Conservation (phyloP, 805 yeast genomes). For the Lachancea meyersii region DNA sequence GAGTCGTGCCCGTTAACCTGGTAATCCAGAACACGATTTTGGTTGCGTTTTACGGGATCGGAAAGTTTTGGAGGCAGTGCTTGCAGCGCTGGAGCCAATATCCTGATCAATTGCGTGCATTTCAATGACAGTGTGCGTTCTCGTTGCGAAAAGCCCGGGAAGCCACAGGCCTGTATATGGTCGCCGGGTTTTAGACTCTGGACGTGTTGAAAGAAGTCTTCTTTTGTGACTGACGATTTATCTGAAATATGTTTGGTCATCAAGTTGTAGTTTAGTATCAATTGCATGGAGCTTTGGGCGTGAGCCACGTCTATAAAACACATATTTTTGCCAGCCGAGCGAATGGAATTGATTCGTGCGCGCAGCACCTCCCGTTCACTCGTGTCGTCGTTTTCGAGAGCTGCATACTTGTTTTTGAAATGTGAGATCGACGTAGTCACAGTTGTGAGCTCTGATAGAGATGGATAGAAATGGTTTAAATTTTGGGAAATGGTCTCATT, state of each 20-base stretch:
- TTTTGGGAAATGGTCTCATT: conserved; percentile 15
- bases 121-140: conserved; percentile 70
- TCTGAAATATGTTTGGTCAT: conserved; percentile 1
- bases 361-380: conserved; percentile 7
- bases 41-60: conserved; percentile 51
- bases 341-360: conserved; percentile 27
- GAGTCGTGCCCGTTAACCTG: conserved; percentile 49
- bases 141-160: conserved; percentile 66
- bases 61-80: conserved; percentile 61
- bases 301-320: conserved; percentile 27
- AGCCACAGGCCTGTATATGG: conserved; percentile 56
- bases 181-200: conserved; percentile 62
- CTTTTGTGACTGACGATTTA: not conserved
- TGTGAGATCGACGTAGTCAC: conserved; percentile 12
- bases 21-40: conserved; percentile 69
- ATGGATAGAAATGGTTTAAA: conserved; percentile 22
- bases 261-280: conserved; percentile 23
- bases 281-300: conserved; percentile 16
- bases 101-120: conserved; percentile 40
- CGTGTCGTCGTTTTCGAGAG: conserved; percentile 6
- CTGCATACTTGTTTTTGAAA: conserved; percentile 12
- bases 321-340: conserved; percentile 31
- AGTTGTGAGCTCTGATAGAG: conserved; percentile 16
- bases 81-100: conserved; percentile 64
- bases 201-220: conserved; percentile 10